Percentiles rank a stretch among this genome's conserved stretches.
Evolutionary conservation across 805 yeast genomes (phyloP).

Genomic region (Suhomyces sp.): DNA sequence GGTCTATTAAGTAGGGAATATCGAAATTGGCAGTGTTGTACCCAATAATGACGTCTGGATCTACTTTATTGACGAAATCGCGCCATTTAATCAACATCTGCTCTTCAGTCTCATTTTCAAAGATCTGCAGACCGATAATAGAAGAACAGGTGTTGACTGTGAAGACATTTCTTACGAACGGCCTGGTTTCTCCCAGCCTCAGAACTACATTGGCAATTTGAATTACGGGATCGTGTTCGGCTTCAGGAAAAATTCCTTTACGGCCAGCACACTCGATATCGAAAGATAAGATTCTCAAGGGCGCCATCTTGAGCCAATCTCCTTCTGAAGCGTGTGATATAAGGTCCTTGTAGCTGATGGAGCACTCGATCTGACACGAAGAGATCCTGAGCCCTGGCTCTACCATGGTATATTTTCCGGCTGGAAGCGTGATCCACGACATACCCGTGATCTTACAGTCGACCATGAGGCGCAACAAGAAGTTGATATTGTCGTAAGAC

Average conservation of each 20-base stretch:
- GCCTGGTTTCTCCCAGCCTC: constrained; percentile 75
- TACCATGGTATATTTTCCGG: constrained; percentile 57
- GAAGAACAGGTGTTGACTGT: constrained; percentile 90
- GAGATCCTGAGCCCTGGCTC: constrained; percentile 48
- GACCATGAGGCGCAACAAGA: constrained; percentile 80
- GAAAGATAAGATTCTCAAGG: constrained; percentile 86
- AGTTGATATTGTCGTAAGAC: constrained; percentile 89
- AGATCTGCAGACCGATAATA: constrained; percentile 89
- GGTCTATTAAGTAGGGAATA: constrained; percentile 84
- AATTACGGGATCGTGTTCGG: constrained; percentile 89
- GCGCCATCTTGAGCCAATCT: constrained; percentile 90
- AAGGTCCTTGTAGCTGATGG: constrained; percentile 63
- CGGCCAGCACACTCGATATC: constrained; percentile 99
- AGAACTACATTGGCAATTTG: constrained; percentile 96
- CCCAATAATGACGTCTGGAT: constrained; percentile 96
- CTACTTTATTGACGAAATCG: constrained; percentile 77
- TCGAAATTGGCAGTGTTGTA: constrained; percentile 94
- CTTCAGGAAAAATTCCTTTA: constrained; percentile 94
- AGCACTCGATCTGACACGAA: constrained; percentile 82
- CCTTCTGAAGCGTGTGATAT: constrained; percentile 87
- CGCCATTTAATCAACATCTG: constrained; percentile 87
- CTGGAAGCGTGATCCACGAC: constrained; percentile 95
- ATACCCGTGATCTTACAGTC: constrained; percentile 92
- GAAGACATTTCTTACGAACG: constrained; percentile 92
- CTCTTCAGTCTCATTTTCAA: constrained; percentile 67